These are phyloP conservation scores for Sclerotiophoma versabilis DNA, from an alignment of 2,329 filamentous ascomycete species.

Conservation along the genomic window DNA sequence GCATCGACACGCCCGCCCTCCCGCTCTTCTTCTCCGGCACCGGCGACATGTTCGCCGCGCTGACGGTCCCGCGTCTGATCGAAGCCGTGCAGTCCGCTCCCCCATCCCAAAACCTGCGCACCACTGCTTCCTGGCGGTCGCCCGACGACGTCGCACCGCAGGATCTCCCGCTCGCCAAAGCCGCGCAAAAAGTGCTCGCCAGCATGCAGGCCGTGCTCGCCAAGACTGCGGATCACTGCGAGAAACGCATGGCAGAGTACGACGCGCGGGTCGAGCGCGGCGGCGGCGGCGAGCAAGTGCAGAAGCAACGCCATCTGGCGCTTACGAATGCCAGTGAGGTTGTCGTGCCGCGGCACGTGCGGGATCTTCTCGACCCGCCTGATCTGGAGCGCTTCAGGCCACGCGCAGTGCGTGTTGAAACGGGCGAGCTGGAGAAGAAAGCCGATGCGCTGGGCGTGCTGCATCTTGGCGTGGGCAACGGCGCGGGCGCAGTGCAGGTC, in stretches of 20 bases:
- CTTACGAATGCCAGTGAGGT: slow-evolving; percentile 89
- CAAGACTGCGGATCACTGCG: slow-evolving; percentile 70
- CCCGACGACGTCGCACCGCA: slow-evolving; percentile 72
- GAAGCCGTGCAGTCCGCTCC: slow-evolving; percentile 71
- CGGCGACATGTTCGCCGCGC: slow-evolving; percentile 96
- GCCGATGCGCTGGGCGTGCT: slow-evolving; percentile 32
- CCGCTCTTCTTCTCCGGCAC: slow-evolving; percentile 97
- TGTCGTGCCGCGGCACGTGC: slow-evolving; percentile 77
- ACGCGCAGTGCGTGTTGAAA: neutral
- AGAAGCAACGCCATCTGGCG: slow-evolving; percentile 70
- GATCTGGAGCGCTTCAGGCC: slow-evolving; percentile 62
- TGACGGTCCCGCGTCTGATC: slow-evolving; percentile 85
- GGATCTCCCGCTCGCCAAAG: slow-evolving; percentile 81
- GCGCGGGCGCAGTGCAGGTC: too few relatives aligned
- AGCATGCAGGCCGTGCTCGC: slow-evolving; percentile 89
- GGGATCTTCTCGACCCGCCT: slow-evolving; percentile 73
- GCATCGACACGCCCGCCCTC: slow-evolving; percentile 83
- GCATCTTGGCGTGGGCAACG: slow-evolving; percentile 31
- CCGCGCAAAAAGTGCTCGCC: slow-evolving; percentile 84
- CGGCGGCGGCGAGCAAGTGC: slow-evolving; percentile 57
- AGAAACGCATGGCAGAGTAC: slow-evolving; percentile 64
- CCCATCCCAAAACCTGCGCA: slow-evolving; percentile 53
- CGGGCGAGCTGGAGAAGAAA: neutral
- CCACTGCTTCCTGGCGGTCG: slow-evolving; percentile 74
- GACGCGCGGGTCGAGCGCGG: slow-evolving; percentile 56